Evolutionary conservation across 1,284 basidiomycete genomes (phyloP).

Genomic region (Irpex sp.): DNA sequence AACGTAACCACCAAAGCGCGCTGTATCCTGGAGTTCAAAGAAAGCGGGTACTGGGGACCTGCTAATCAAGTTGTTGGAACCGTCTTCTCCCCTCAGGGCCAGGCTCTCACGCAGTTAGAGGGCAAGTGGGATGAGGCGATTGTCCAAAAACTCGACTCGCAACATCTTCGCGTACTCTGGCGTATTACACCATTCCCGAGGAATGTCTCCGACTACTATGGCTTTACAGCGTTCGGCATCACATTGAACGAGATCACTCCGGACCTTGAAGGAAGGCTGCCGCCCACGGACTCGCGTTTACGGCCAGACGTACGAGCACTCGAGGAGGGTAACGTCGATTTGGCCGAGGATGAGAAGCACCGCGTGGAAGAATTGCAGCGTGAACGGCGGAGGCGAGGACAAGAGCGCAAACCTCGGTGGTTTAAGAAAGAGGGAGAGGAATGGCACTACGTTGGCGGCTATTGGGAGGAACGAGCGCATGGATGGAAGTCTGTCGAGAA

Average conservation of each 20-base stretch:
- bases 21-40: conserved; percentile 81
- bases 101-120: conserved; percentile 57
- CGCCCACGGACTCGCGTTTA: conserved; percentile 82
- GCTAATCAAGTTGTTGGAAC: conserved; percentile 71
- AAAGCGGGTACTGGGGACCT: conserved; percentile 78
- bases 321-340: conserved; percentile 77
- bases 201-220: conserved; percentile 73
- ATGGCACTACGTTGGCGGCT: conserved; percentile 77
- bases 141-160: conserved; percentile 60
- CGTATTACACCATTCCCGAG: conserved; percentile 71
- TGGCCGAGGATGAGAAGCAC: conserved; percentile 76
- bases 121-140: conserved; percentile 85
- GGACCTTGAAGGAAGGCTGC: conserved; percentile 66
- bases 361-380: conserved; percentile 74
- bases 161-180: conserved; percentile 76
- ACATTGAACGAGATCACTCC: conserved; percentile 79
- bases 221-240: conserved; percentile 78
- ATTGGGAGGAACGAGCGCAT: conserved; percentile 71
- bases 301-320: conserved; percentile 86
- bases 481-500: conserved; percentile 60
- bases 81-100: conserved; percentile 53
- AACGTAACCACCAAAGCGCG: conserved; percentile 52
- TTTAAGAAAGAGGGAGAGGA: conserved; percentile 69
- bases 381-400: conserved; percentile 56
- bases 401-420: conserved; percentile 63